phyloP scores from a whole-genome alignment of 495 filamentous ascomycete species.

The Neurospora terricola region DNA sequence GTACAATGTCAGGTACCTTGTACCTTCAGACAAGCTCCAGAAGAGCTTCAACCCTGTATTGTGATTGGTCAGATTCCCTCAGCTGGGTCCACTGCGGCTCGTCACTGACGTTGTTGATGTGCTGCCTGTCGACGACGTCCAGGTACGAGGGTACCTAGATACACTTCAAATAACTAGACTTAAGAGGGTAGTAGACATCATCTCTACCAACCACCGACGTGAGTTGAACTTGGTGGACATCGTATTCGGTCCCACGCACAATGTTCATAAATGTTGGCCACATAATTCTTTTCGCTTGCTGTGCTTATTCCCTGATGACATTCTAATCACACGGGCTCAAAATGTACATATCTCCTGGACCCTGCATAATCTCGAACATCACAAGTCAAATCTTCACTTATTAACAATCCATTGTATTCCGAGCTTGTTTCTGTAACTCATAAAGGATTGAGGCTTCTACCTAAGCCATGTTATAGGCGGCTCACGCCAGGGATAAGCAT shows the following conservation, averaged over 20 bases:
- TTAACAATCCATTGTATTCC: not conserved
- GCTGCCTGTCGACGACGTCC: constrained; percentile 17
- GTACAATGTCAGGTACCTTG: constrained; percentile 8
- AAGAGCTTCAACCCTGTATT: not conserved
- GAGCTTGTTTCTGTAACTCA: not conserved
- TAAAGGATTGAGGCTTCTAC: not conserved
- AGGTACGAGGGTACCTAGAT: not conserved
- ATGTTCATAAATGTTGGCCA: not conserved
- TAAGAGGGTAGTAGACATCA: not conserved
- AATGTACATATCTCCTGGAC: not conserved
- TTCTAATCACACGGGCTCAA: not conserved
- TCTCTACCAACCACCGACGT: not conserved
- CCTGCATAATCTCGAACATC: not conserved
- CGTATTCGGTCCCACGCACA: not conserved
- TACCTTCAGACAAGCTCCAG: not conserved
- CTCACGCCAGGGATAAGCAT: not conserved
- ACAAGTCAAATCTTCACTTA: not conserved
- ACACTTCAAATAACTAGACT: not conserved
- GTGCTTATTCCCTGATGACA: not conserved
- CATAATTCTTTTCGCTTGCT: not conserved
- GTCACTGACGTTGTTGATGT: constrained; percentile 29
- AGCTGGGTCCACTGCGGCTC: constrained; percentile 9
- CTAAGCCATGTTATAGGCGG: not conserved
- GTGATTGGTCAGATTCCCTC: not conserved
- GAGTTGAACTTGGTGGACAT: not conserved